Base-by-base conservation (phyloP, 805 yeast species). In the Tetrapisispora nanseiensis region DNA sequence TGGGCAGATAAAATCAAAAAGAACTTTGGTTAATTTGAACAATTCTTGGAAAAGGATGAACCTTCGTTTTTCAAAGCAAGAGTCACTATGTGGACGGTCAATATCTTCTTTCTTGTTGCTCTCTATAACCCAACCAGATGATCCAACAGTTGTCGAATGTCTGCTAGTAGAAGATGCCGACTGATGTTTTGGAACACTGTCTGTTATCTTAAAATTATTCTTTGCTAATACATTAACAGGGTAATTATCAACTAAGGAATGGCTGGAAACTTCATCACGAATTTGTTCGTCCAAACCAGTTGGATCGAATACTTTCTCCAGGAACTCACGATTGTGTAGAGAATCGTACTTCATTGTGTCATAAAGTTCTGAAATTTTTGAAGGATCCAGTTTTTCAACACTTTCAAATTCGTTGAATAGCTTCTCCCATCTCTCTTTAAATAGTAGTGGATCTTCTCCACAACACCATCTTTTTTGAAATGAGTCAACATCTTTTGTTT, bases 281-380 rank as follows among this genome's bases (percentile, higher is more conserved):
- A 52, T 46, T 13, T 47, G 41, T n/a, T 60, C 65, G 24, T 68
- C 70, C 23, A 69, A 68, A 46, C 46, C 74, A 34, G 70, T 73
- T 32, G 86, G 86, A 37, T 81, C 72, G 59, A 92, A 92, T 5
- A 90, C 81, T 50, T 78, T 78, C 57, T 83, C 86, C 60, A 92
- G 67, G 58, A 92, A 92, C 27, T 82, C 83, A 43, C 98, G 73
- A 62, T 92, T 92, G 63, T 92, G 99, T 42, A 92, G 71, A 7
- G 97, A 98, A 66, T 92, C 99, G 60, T 85, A 92, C 63, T 92
- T 92, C 96, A 92, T 90, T 1, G 99, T 90, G 64, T 92, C 99
- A 59, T 92, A 92, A 45, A 92, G 72, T 67, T 92, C 99, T 37
- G 95, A 83, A 46, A 92, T 90, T 66, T 90, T 92, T 2, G 96